Evolutionary conservation across 345 rosid species (phyloP), one percentile per base, ranked within the genome.

Genomic region (Capsella bursapastoris): DNA sequence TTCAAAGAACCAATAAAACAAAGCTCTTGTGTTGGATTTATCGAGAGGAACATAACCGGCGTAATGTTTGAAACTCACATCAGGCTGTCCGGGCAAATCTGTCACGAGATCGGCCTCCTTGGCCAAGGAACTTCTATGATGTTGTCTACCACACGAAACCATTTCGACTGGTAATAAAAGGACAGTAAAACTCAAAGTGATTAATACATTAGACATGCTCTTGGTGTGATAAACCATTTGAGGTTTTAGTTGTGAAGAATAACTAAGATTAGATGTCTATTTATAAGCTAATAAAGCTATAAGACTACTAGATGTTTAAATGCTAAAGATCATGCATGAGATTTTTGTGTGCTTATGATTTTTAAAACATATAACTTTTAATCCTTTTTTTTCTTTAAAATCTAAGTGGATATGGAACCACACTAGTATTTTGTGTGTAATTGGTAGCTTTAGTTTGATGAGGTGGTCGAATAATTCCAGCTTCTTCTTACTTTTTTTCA

Each of bases 1-100:
- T 79, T 94, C 96, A 8, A 88, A 91, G 18, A 94, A 44, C 97
- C 97, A 94, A 82, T 94, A 94, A 74, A 94, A 94, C 70, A 94
- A 84, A 53, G 97, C 97, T 43, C 98, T 82, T 37, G 88, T 96
- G 40, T 88, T 81, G 22, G 70, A 29, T 59, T 78, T 76, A 48
- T 88, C 78, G 58, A 94, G 96, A 3, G 90, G 84, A 55, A 91
- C 87, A 68, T 88, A 94, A 57, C 98, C 97, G 2, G 97, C 91
- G 31, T 82, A 94, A 37, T 94, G 98, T 5, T 83, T 81, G 77
- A 94, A 94, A 35, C 66, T 64, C 29, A 90, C 95, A 4, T 81
- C 45, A 11, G 97, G 98, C 48, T 91, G 98, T 2, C 98, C 98
- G 1, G 97, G 97, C 57, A 94, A 96, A 43, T 80, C 73, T 9